Evolutionary conservation across 2,329 filamentous ascomycete genomes (phyloP), one percentile per base, ranked within the genome.

Genomic region (Lasiodiplodia sp.): DNA sequence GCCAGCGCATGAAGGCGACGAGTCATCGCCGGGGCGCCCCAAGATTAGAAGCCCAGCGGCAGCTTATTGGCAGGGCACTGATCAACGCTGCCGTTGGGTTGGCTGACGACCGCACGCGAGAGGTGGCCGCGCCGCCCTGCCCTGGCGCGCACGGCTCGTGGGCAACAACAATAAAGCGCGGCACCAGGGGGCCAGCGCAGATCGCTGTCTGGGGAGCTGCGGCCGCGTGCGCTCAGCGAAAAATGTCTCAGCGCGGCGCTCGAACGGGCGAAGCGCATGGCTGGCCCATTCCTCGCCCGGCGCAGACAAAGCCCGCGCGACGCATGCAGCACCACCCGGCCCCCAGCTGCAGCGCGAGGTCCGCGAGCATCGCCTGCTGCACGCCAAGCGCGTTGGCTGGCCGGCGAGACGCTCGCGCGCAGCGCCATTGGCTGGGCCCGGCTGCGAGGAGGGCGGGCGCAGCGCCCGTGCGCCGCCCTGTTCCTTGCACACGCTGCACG

Each of bases 401-500:
- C 25, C 31, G 60, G 47, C 58, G 25, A 51, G 40, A 49, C 58
- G 58, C 57, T 49, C 23, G 57, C 58, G 58, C 40, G 25, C 16
- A 11, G 58, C 58, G 44, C 58, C 58, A 63, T 63, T 63, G 58
- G 58, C 58, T 37, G 44, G 11, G 6, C 18, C 40, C 16, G 16
- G 25, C 25, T 34, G 44, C 28, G 58, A 34, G 40, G 18, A 47
- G 38, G 23, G 38, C 23, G 38, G 38, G 38, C 57, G 38, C 57
- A 62, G 44, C 47, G 47, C 60, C 31, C 37, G 47, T 49, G 60
- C 60, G 18, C 60, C 44, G 60, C n/a, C 60, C 58, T 63, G 57
- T 28, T 62, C 49, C 34, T 58, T 67, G 66, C 66, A 67, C 34
- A 56, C 66, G 49, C 57, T 63, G 66, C 51, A 63, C 49, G 56